phyloP scores from a whole-genome alignment of 768 basidiomycete genomes.

The Pulveroboletus ravenelii region DNA sequence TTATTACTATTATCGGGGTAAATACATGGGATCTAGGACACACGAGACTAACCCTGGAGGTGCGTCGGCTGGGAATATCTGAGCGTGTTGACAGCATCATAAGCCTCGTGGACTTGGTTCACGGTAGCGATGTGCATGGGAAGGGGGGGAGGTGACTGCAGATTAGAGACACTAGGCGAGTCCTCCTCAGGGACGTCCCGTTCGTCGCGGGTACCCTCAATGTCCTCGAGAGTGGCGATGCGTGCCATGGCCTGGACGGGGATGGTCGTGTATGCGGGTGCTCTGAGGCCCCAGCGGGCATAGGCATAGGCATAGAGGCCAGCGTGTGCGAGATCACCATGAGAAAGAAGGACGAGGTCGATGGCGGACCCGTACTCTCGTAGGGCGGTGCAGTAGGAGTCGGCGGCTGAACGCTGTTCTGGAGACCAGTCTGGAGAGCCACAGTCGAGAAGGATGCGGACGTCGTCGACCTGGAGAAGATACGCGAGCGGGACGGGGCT shows the following conservation, averaged over 20 bases:
- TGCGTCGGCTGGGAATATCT: conserved; percentile 95
- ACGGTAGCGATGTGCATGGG: conserved; percentile 67
- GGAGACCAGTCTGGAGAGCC: conserved; percentile 86
- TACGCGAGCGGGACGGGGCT: conserved; percentile 69
- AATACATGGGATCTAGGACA: conserved; percentile 1
- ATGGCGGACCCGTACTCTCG: conserved; percentile 68
- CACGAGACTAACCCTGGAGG: conserved; percentile 66
- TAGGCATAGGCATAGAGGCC: conserved; percentile 94
- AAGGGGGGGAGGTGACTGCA: conserved; percentile 7
- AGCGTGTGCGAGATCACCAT: conserved; percentile 84
- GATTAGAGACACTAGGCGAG: conserved; percentile 18
- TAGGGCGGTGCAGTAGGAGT: conserved; percentile 59
- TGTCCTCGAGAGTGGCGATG: conserved; percentile 85
- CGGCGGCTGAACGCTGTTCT: conserved; percentile 36
- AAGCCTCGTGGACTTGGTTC: conserved; percentile 88
- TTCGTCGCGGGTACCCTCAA: conserved; percentile 75
- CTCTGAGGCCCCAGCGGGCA: conserved; percentile 80
- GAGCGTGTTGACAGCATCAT: conserved; percentile 86
- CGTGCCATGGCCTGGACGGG: conserved; percentile 95
- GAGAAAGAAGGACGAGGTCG: conserved; percentile 89
- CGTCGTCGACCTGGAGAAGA: conserved; percentile 90
- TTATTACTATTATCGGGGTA: neutral
- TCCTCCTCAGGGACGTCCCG: conserved; percentile 48
- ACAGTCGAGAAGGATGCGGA: conserved; percentile 90
- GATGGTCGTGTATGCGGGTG: conserved; percentile 89